Evolutionary conservation across 148 eudicot species (phyloP), one percentile per base, ranked within the genome.

Genomic region (Vaccinium macrocarpon): DNA sequence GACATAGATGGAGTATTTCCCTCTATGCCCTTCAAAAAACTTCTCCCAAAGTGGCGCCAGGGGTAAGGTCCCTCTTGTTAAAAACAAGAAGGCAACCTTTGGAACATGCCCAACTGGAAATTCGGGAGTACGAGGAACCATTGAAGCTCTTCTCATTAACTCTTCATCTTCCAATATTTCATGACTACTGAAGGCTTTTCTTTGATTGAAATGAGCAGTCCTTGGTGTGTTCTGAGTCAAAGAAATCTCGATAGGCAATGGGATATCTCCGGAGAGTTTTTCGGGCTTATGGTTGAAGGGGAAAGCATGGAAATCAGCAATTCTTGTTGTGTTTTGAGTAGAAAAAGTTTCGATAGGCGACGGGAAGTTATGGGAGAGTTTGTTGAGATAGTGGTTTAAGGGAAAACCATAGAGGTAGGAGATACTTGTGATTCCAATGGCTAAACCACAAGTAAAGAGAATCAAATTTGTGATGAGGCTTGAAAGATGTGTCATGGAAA

Each of bases 71-170:
- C 93, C 92, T 87, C 90, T 90, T 8, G 89, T 83, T 61, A 95
- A 85, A 84, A 93, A 93, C 93, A 95, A 85, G 88, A 95, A 95
- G 1, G 98, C 98, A 72, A 95, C 88, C 84, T 93, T 95, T 6
- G 89, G 91, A 0, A 82, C 85, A 6, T 52, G 35, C 55, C 82
- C 25, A 19, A 85, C 84, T 68, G 88, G 88, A 21, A 11, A 73
- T 7, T 83, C 56, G 25, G n/a, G 14, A 42, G 46, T 42, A 42
- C 46, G 46, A 42, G 46, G 6, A 42, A 59, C 89, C 92, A 86
- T 88, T 21, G 94, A 91, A 42, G 96, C 98, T 79, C 89, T 89
- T 89, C 89, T 27, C 6, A 92, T 64, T 38, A 95, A 76, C 80
- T 91, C 98, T 0, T 88, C 52, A 50, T 50, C 52, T 50, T 50